Evolutionary conservation across 768 basidiomycete genomes (phyloP).

Genomic region (Tulasnella calospora): DNA sequence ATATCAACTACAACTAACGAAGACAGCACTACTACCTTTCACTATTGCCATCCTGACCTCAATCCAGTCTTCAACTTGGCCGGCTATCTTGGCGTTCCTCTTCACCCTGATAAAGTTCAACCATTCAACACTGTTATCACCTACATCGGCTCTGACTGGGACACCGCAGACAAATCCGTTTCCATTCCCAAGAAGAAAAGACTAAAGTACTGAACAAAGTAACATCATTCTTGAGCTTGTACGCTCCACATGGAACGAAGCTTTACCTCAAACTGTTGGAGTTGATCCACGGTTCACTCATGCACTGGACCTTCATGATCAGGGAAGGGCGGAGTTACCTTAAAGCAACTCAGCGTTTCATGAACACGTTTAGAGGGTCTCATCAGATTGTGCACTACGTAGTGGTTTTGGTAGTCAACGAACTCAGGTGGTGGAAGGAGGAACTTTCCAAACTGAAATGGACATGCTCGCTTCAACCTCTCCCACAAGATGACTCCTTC

Average conservation of each 20-base stretch:
- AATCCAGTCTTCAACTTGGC: neutral
- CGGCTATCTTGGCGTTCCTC: neutral
- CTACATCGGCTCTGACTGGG: neutral
- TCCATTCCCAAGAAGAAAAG: neutral
- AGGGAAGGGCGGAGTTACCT: neutral
- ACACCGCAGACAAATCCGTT: neutral
- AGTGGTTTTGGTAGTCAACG: neutral
- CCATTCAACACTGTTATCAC: neutral
- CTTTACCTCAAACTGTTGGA: neutral
- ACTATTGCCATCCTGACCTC: neutral
- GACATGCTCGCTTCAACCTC: neutral
- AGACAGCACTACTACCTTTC: too few species aligned
- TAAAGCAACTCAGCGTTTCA: neutral
- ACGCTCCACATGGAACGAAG: neutral
- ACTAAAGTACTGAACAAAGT: conserved; percentile 7
- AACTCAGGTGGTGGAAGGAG: neutral
- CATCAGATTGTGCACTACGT: neutral
- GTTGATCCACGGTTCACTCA: neutral
- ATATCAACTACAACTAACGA: too few species aligned
- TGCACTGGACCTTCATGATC: neutral
- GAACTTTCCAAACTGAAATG: neutral
- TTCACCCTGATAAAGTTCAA: neutral
- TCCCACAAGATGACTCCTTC: neutral
- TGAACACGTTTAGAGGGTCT: neutral
- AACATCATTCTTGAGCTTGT: neutral